Percentiles rank a stretch among this genome's conserved stretches.
Evolutionary conservation across 225 moss, liverwort and hornwort species (phyloP).

Genomic region (Takakia lepidozioides): DNA sequence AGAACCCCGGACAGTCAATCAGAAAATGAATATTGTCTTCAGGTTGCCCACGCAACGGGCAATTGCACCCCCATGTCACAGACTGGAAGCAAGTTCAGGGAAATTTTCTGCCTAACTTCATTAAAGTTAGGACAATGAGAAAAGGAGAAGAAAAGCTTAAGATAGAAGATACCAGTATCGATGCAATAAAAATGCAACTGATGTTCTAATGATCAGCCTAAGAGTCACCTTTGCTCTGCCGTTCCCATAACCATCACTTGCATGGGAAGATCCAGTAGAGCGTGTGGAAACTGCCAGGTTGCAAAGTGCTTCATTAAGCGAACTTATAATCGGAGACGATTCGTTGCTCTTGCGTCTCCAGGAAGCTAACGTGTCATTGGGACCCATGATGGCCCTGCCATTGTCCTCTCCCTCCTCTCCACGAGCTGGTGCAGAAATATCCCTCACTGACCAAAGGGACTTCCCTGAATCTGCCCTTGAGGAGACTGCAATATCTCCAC

Average conservation of each 20-base stretch:
- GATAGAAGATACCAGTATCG: too few relatives aligned
- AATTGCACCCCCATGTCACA: too few relatives aligned
- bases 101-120: too few relatives aligned
- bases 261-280: conserved; percentile 73
- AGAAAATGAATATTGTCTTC: too few relatives aligned
- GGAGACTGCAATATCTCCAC: conserved; percentile 75
- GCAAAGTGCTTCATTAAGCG: conserved; percentile 52
- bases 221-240: conserved; percentile 38
- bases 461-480: conserved; percentile 94
- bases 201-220: too few relatives aligned
- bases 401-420: conserved; percentile 79
- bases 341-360: conserved; percentile 99
- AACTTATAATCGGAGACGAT: conserved; percentile 87
- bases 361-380: conserved; percentile 87
- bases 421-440: conserved; percentile 53
- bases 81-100: too few relatives aligned
- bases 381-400: conserved; percentile 70
- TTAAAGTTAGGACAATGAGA: too few relatives aligned
- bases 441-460: conserved; percentile 93
- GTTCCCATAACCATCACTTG: conserved; percentile 84
- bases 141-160: too few relatives aligned
- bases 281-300: conserved; percentile 64
- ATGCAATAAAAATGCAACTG: too few relatives aligned
- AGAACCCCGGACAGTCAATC: too few relatives aligned
- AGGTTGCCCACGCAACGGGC: too few relatives aligned